Conservation (phyloP, 2,329 filamentous ascomycete species). For the Hypoxylon sp. region DNA sequence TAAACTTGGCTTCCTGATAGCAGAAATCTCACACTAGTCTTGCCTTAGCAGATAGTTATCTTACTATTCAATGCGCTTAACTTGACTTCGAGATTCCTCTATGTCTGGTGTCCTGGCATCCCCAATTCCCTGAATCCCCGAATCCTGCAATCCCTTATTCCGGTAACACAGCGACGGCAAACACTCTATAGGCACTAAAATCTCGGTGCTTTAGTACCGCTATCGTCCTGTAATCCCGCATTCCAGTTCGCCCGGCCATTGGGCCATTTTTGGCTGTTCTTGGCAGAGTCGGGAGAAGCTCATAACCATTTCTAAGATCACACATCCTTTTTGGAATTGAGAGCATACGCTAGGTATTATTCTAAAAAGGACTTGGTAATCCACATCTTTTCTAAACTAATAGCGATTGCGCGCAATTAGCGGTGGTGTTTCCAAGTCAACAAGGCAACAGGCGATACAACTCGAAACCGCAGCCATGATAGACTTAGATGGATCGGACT, state of each 20-base stretch:
- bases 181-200: constrained; percentile 9
- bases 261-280: constrained; percentile 6
- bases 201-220: constrained; percentile 19
- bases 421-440: no score
- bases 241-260: constrained; percentile 32
- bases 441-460: background rate
- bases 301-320: constrained; percentile 26
- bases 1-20: constrained; percentile 6
- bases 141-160: constrained; percentile 47
- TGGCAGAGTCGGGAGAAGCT: constrained; percentile 19
- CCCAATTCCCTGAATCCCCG: constrained; percentile 45
- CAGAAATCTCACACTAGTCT: constrained; percentile 2
- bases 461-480: constrained; percentile 25
- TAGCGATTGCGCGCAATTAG: no score
- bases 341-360: constrained; percentile 8
- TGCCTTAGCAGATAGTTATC: constrained; percentile 21
- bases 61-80: constrained; percentile 21
- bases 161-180: constrained; percentile 20
- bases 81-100: constrained; percentile 17
- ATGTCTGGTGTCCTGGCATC: constrained; percentile 34
- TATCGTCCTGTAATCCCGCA: constrained; percentile 44
- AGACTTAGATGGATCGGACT: constrained; percentile 44
- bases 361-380: constrained; percentile 2
- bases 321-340: background rate
- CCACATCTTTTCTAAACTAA: background rate